A percentile compares a stretch with the other conserved stretches of the same genome.
Conservation (phyloP, 2,329 filamentous ascomycete species). For the Venturia asperata region DNA sequence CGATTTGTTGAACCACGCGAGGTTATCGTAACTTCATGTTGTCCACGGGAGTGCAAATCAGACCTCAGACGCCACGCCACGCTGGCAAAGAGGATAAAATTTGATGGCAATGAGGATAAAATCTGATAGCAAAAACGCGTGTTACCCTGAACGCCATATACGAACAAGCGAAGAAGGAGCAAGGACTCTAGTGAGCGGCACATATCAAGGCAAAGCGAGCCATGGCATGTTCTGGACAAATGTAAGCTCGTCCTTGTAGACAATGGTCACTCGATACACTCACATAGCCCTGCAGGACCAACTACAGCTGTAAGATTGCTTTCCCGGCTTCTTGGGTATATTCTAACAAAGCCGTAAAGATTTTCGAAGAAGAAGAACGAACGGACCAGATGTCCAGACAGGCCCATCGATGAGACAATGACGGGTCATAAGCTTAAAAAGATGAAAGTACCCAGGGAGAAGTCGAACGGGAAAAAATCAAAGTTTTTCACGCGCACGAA, state of each 20-base stretch:
- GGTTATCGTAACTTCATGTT: background rate
- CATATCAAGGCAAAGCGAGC: conserved; percentile 6
- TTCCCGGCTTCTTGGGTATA: background rate
- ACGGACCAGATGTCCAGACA: background rate
- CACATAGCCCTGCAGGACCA: background rate
- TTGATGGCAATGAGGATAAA: background rate
- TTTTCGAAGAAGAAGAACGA: background rate
- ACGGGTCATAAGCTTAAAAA: background rate
- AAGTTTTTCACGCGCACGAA: background rate
- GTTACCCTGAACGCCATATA: background rate
- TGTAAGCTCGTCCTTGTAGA: background rate
- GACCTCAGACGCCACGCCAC: background rate
- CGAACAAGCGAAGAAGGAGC: background rate
- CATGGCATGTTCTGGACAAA: conserved; percentile 18
- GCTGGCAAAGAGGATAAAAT: background rate
- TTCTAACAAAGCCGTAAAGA: background rate
- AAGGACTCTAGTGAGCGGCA: conserved; percentile 13
- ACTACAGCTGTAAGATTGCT: background rate
- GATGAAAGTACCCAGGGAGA: background rate
- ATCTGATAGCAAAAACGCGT: background rate
- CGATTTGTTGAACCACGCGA: background rate
- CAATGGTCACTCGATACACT: background rate
- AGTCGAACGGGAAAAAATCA: background rate
- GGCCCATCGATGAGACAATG: background rate
- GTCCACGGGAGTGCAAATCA: background rate